Percentiles rank a stretch among this genome's conserved stretches.
phyloP scores from a whole-genome alignment of 176 grass and related monocot species.

The Zea mays region DNA sequence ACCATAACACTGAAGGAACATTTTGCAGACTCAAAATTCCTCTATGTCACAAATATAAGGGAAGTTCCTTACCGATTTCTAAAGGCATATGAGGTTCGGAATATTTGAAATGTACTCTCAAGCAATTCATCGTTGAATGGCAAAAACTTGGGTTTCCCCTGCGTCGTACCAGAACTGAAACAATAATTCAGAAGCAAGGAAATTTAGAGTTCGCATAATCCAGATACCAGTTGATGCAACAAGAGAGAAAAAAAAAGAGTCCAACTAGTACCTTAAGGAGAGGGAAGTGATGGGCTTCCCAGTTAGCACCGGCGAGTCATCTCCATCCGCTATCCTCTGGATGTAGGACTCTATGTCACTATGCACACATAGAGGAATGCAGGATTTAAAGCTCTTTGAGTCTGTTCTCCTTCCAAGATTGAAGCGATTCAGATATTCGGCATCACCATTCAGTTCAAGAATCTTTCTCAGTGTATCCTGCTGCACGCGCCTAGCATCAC shows the following conservation, averaged over 20 bases:
- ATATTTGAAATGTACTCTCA: slow-evolving; percentile 78
- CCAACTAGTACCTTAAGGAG: slow-evolving; percentile 62
- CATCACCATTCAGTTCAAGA: slow-evolving; percentile 61
- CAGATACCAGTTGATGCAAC: slow-evolving; percentile 3
- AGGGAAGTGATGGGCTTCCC: slow-evolving; percentile 70
- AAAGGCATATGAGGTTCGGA: slow-evolving; percentile 75
- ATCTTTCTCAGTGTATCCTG: slow-evolving; percentile 67
- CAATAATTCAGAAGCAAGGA: slow-evolving; percentile 9
- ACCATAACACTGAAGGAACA: not conserved
- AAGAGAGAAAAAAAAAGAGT: not conserved
- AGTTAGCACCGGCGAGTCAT: slow-evolving; percentile 53
- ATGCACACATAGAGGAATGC: slow-evolving; percentile 71
- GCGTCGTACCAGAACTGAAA: slow-evolving; percentile 85
- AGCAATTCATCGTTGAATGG: slow-evolving; percentile 91
- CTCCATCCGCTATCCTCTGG: slow-evolving; percentile 66
- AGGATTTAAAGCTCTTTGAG: slow-evolving; percentile 61
- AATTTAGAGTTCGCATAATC: not conserved
- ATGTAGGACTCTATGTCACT: slow-evolving; percentile 76
- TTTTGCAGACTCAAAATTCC: slow-evolving; percentile 2
- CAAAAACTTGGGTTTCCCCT: slow-evolving; percentile 84
- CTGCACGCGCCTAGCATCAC: slow-evolving; percentile 56
- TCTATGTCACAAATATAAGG: slow-evolving; percentile 5
- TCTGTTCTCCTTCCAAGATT: slow-evolving; percentile 73
- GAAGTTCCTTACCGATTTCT: slow-evolving; percentile 64
- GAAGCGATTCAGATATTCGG: slow-evolving; percentile 74